Evolutionary conservation across 2,329 filamentous ascomycete genomes (phyloP).

Genomic region (Ploettnerulaceae sp.): DNA sequence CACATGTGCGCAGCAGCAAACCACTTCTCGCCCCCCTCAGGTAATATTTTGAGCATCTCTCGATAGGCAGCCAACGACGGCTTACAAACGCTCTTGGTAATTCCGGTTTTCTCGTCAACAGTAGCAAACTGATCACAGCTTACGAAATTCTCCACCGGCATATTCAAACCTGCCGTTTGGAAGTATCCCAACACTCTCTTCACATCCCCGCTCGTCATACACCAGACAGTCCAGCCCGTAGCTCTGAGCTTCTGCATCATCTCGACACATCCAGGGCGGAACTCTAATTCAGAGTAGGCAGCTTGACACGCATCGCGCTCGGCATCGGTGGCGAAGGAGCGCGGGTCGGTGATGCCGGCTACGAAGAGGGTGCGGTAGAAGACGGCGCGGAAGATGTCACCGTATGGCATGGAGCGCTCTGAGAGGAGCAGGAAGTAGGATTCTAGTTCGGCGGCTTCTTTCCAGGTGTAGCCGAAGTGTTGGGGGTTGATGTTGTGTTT

Average conservation of each 20-base stretch:
- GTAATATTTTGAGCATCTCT: conserved; percentile 41
- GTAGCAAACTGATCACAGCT: conserved; percentile 40
- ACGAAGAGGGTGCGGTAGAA: conserved; percentile 46
- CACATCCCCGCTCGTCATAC: conserved; percentile 47
- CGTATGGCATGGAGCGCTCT: conserved; percentile 40
- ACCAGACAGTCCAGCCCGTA: conserved; percentile 49
- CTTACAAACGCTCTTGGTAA: conserved; percentile 44
- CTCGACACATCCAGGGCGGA: conserved; percentile 39
- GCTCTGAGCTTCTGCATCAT: conserved; percentile 40
- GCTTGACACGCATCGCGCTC: conserved; percentile 39
- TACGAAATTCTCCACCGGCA: conserved; percentile 47
- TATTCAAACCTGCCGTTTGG: conserved; percentile 41
- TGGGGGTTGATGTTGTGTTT: conserved; percentile 38
- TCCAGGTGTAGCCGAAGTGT: conserved; percentile 44
- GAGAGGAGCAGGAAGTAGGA: conserved; percentile 46
- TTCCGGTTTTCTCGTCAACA: conserved; percentile 29
- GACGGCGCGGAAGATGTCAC: conserved; percentile 39
- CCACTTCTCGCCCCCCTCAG: conserved; percentile 40
- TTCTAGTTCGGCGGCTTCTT: conserved; percentile 44
- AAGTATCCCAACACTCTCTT: conserved; percentile 50
- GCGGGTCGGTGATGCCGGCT: conserved; percentile 40
- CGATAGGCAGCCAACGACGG: conserved; percentile 45
- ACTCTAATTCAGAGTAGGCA: conserved; percentile 36
- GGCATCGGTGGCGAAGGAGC: conserved; percentile 39
- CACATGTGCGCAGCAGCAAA: conserved; percentile 57